Conservation (phyloP, 495 filamentous ascomycete genomes). For the Aspergillus panamensis region DNA sequence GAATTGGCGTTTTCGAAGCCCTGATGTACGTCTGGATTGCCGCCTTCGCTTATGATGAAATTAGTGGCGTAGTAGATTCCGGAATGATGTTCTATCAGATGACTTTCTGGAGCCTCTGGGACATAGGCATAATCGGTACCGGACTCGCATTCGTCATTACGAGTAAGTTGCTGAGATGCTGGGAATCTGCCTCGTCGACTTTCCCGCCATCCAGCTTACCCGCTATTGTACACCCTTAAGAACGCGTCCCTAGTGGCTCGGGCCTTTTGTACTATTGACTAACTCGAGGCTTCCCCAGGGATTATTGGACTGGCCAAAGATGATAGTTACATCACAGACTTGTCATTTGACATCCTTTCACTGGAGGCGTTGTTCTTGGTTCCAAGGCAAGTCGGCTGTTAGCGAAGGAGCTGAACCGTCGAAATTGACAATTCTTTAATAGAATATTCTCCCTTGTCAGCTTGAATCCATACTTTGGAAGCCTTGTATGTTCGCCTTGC, state of each 20-base stretch:
- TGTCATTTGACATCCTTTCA: constrained; percentile 82
- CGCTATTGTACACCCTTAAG: constrained; percentile 1
- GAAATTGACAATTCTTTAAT: constrained; percentile 19
- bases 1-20: constrained; percentile 49
- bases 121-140: constrained; percentile 81
- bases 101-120: constrained; percentile 90
- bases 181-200: constrained; percentile 19
- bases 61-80: constrained; percentile 78
- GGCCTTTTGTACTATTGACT: constrained; percentile 8
- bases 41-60: constrained; percentile 83
- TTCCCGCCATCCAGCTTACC: constrained; percentile 8
- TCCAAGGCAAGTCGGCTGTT: constrained; percentile 52
- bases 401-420: constrained; percentile 9
- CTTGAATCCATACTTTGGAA: constrained; percentile 89
- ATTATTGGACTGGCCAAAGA: constrained; percentile 66
- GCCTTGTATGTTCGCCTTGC: constrained; percentile 46
- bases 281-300: constrained; percentile 41
- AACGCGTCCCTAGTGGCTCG: too few species aligned
- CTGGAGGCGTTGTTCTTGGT: constrained; percentile 89
- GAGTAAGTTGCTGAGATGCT: constrained; percentile 50
- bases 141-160: constrained; percentile 68
- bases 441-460: constrained; percentile 84
- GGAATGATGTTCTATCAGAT: constrained; percentile 78
- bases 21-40: constrained; percentile 67
- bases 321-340: constrained; percentile 61